Conservation (phyloP, 2,329 filamentous ascomycete species). For the Blastomyces gilchristii region DNA sequence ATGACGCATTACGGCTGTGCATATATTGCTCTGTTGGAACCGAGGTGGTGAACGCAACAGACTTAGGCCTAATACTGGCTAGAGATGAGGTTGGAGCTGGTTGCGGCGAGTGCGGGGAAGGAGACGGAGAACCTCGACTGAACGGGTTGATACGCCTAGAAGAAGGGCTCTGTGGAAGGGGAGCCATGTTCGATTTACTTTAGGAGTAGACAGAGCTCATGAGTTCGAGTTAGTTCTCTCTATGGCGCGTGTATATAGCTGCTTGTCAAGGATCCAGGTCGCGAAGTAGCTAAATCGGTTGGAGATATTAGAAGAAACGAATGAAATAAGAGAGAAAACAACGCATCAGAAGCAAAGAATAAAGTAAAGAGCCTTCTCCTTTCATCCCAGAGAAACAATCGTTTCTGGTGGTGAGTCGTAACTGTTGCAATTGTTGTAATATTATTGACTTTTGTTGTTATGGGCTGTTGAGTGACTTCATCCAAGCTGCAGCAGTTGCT, state of each 20-base stretch:
- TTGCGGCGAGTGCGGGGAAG: slow-evolving; percentile 49
- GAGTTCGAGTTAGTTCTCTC: background rate
- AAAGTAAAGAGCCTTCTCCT: background rate
- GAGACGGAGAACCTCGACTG: slow-evolving; percentile 53
- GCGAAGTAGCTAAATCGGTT: background rate
- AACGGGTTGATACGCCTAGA: slow-evolving; percentile 76
- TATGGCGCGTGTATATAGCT: background rate
- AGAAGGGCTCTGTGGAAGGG: slow-evolving; percentile 50
- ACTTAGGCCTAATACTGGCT: slow-evolving; percentile 56
- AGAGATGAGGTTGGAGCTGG: slow-evolving; percentile 13
- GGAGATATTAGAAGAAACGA: background rate
- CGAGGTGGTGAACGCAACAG: slow-evolving; percentile 59
- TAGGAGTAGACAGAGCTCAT: background rate
- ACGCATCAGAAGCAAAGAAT: background rate
- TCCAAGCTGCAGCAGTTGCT: background rate
- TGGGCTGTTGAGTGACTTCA: background rate
- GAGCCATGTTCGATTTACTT: slow-evolving; percentile 37
- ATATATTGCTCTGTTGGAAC: slow-evolving; percentile 34
- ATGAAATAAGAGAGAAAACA: background rate
- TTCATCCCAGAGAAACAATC: background rate
- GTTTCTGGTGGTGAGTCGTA: background rate
- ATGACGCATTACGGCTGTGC: slow-evolving; percentile 62
- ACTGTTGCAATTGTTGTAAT: background rate
- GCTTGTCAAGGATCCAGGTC: background rate
- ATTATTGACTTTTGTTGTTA: background rate